Conservation (phyloP, 805 yeast species). For the Candida fluviatilis region DNA sequence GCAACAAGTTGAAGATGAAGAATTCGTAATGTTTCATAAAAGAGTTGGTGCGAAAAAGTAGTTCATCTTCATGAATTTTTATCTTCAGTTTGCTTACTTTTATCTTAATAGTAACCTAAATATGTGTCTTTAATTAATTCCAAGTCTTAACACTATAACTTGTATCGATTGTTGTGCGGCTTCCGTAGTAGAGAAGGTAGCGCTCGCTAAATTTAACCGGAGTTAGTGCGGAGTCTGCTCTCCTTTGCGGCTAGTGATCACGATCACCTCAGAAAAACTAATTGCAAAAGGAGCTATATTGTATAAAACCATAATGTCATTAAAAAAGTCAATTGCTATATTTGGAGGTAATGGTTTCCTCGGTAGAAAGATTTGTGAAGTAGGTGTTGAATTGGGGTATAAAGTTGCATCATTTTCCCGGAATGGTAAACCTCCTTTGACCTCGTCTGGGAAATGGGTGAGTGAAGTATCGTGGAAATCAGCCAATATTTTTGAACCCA, state of each 20-base stretch:
- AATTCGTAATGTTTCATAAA: constrained; percentile 36
- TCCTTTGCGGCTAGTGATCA: too few species aligned
- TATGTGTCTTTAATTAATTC: neutral
- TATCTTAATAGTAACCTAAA: neutral
- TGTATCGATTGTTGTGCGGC: neutral
- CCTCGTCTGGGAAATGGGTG: constrained; percentile 47
- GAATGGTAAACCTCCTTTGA: constrained; percentile 46
- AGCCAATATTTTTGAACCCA: constrained; percentile 67
- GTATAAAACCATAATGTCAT: constrained; percentile 1
- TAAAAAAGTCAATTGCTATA: constrained; percentile 45
- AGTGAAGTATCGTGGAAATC: constrained; percentile 58
- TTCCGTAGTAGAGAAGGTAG: neutral
- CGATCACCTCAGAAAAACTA: neutral
- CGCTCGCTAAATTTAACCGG: neutral
- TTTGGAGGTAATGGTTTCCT: constrained; percentile 89
- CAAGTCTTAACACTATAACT: neutral
- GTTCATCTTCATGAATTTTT: too few species aligned
- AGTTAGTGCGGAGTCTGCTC: too few species aligned
- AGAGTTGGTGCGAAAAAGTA: constrained; percentile 23
- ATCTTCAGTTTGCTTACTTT: neutral
- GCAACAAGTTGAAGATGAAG: constrained; percentile 34
- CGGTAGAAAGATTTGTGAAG: constrained; percentile 64
- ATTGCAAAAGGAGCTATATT: neutral
- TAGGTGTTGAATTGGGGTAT: constrained; percentile 58
- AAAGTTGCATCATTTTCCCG: constrained; percentile 67